These are phyloP conservation scores for Hagleromyces aurorensis DNA, from an alignment of 805 yeast species.

Conservation along the genomic window DNA sequence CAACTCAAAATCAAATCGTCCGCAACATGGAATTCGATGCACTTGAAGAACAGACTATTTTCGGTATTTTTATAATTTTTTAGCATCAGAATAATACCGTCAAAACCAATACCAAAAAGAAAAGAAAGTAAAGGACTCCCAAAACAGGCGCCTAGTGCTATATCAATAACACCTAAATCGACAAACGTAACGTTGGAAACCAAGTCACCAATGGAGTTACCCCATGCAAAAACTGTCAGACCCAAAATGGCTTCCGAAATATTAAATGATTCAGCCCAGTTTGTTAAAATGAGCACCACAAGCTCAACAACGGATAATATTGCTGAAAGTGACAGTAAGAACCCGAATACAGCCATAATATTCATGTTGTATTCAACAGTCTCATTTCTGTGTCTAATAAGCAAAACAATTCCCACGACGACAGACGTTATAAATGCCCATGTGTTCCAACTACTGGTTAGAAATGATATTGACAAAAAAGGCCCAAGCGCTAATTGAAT, in stretches of 20 bases:
- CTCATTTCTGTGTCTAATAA: constrained; percentile 4
- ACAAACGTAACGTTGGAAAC: constrained; percentile 79
- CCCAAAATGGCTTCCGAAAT: constrained; percentile 79
- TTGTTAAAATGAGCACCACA: constrained; percentile 55
- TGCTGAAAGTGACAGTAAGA: constrained; percentile 56
- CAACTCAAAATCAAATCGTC: constrained; percentile 34
- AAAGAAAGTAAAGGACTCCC: constrained; percentile 84
- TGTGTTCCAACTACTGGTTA: constrained; percentile 4
- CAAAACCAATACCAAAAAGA: constrained; percentile 72
- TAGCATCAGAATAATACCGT: constrained; percentile 45
- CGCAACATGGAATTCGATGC: constrained; percentile 34
- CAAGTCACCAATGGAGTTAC: constrained; percentile 87
- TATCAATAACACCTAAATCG: constrained; percentile 68
- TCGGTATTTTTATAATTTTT: constrained; percentile 3
- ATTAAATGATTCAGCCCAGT: constrained; percentile 49
- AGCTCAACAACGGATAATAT: constrained; percentile 38
- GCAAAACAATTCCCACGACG: constrained; percentile 4
- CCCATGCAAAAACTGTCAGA: constrained; percentile 80
- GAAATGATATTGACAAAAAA: constrained; percentile 3
- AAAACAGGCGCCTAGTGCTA: constrained; percentile 94
- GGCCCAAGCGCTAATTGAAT: constrained; percentile 10
- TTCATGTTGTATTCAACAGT: constrained; percentile 5
- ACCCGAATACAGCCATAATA: constrained; percentile 45
- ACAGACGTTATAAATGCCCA: constrained; percentile 3
- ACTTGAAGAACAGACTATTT: constrained; percentile 5